These are phyloP conservation scores for Protomyces macrosporus DNA, from an alignment of 1,139 yeast genomes.

Conservation along the genomic window DNA sequence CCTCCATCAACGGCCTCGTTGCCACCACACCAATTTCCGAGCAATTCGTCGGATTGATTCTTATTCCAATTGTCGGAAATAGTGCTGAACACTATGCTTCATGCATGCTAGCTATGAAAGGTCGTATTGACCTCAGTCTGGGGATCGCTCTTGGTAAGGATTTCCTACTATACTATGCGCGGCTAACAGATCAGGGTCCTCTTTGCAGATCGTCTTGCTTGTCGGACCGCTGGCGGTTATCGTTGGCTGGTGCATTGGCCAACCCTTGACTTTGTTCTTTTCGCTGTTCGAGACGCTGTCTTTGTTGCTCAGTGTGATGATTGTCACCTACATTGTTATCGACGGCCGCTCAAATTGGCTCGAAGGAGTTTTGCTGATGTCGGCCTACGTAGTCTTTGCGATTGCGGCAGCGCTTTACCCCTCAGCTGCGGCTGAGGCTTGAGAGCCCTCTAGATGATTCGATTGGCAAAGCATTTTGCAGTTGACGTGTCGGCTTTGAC, in stretches of 20 bases:
- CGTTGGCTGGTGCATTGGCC: conserved; percentile 82
- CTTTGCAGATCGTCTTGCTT: conserved; percentile 88
- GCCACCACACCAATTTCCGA: conserved; percentile 78
- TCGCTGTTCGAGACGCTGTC: conserved; percentile 91
- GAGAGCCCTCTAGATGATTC: no score
- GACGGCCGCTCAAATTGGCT: conserved; percentile 97
- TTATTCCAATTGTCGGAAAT: conserved; percentile 94
- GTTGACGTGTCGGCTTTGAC: no score
- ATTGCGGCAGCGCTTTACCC: conserved; percentile 73
- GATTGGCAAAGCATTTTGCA: no score
- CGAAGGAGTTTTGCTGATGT: conserved; percentile 86
- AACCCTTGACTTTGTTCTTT: conserved; percentile 89
- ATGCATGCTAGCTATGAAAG: conserved; percentile 85
- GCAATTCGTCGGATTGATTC: conserved; percentile 88
- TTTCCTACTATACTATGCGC: conserved; percentile 1
- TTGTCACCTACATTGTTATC: conserved; percentile 70
- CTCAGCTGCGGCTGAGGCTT: conserved; percentile 5
- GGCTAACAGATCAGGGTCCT: conserved; percentile 55
- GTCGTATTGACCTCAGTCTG: conserved; percentile 94
- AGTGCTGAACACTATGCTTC: conserved; percentile 99
- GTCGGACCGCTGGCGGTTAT: conserved; percentile 88
- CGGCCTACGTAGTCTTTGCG: conserved; percentile 80
- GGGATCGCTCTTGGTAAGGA: conserved; percentile 68
- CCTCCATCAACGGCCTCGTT: conserved; percentile 85
- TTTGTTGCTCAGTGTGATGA: conserved; percentile 77